Evolutionary conservation across 768 basidiomycete species (phyloP).

Genomic region (Dentipellis sp.): DNA sequence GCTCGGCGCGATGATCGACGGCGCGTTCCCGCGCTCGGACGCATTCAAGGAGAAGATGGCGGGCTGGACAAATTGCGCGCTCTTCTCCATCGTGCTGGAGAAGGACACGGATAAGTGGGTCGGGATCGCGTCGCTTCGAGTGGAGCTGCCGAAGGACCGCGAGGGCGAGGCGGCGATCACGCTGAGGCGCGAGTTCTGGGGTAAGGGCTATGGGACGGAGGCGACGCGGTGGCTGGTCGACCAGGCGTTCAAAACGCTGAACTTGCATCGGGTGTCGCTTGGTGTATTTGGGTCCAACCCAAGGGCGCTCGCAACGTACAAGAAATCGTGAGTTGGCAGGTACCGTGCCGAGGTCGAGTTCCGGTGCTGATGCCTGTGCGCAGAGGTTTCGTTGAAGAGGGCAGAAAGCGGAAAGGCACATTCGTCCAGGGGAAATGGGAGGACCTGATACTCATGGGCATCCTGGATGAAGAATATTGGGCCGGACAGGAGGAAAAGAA

Average conservation of each 20-base stretch:
- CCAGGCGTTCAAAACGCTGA: not conserved
- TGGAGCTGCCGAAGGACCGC: not conserved
- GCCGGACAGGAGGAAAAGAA: not conserved
- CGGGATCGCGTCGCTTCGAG: not conserved
- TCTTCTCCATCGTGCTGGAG: not conserved
- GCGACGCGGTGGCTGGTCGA: not conserved
- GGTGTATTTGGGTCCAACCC: not conserved
- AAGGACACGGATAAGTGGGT: not conserved
- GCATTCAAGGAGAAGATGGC: not conserved
- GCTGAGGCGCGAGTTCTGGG: not conserved
- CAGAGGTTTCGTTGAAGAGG: not conserved
- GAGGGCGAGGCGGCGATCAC: not conserved
- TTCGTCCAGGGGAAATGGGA: not conserved
- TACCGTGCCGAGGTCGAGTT: too few species aligned
- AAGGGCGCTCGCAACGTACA: not conserved
- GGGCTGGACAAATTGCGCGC: not conserved
- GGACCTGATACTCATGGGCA: not conserved
- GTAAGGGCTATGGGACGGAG: not conserved
- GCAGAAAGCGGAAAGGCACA: not conserved
- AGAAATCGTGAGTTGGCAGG: not conserved
- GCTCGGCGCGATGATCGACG: not conserved
- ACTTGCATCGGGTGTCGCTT: not conserved
- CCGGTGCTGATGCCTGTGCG: too few species aligned
- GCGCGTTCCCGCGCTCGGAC: not conserved
- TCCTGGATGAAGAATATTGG: not conserved